Conservation (phyloP, 257 asterid genomes). For the Salvia rosmarinus region DNA sequence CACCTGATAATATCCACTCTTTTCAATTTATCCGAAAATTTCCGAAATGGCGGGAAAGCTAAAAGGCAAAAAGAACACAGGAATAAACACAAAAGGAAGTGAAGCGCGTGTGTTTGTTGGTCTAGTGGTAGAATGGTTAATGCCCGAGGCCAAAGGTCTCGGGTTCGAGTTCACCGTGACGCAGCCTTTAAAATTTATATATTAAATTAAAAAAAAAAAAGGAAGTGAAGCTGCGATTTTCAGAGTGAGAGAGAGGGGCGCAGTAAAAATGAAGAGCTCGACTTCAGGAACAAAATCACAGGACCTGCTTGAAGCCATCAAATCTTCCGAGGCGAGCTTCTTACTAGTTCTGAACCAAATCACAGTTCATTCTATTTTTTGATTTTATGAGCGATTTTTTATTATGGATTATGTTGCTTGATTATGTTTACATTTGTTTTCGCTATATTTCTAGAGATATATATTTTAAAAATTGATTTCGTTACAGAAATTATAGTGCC, state of each 20-base stretch:
- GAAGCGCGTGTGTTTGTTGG: too few species aligned
- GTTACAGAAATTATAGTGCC: neutral
- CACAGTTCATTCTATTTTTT: neutral
- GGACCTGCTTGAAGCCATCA: slow-evolving; percentile 62
- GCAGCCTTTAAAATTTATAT: too few species aligned
- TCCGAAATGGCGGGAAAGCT: slow-evolving; percentile 49
- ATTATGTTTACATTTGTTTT: neutral
- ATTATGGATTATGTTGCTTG: too few species aligned
- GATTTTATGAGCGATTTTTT: slow-evolving; percentile 16
- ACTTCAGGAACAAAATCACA: slow-evolving; percentile 48
- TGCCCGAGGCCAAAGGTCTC: too few species aligned
- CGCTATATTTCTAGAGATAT: neutral
- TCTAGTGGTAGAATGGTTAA: too few species aligned
- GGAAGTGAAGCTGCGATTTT: slow-evolving; percentile 23
- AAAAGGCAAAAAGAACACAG: neutral
- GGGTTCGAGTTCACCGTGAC: too few species aligned
- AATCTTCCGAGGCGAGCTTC: slow-evolving; percentile 69
- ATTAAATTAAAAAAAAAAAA: too few species aligned
- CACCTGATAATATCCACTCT: slow-evolving; percentile 1
- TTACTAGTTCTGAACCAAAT: slow-evolving; percentile 14
- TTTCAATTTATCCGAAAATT: slow-evolving; percentile 2
- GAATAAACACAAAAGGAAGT: too few species aligned
- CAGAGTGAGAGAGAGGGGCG: slow-evolving; percentile 33
- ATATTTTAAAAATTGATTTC: neutral
- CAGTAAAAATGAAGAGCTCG: slow-evolving; percentile 46